phyloP scores from a whole-genome alignment of 805 yeast species.

The Deakozyma indianensis region DNA sequence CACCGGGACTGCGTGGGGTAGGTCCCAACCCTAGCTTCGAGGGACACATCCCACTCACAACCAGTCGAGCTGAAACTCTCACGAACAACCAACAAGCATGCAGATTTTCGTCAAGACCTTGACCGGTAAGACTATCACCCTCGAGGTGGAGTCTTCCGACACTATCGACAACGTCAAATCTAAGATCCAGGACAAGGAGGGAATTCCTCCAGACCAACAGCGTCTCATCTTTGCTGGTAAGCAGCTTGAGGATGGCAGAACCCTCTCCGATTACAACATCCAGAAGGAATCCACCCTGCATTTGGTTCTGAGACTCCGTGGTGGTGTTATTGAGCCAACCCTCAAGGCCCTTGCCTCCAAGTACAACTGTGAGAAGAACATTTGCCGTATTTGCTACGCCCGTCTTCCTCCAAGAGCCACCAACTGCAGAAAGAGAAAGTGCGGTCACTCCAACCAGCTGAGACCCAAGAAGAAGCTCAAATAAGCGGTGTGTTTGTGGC shows the following conservation, averaged over 20 bases:
- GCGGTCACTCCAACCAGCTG: conserved; percentile 99
- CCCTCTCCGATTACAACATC: conserved; percentile 98
- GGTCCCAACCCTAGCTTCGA: conserved; percentile 1
- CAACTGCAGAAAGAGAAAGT: conserved; percentile 99
- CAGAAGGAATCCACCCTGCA: conserved; percentile 98
- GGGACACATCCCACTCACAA: too few species aligned
- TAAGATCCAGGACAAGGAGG: conserved; percentile 98
- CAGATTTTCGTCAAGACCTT: conserved; percentile 96
- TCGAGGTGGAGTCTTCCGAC: conserved; percentile 97
- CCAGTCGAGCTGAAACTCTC: too few species aligned
- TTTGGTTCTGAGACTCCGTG: conserved; percentile 93
- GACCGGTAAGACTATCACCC: conserved; percentile 97
- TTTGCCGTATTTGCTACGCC: conserved; percentile 99
- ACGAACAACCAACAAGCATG: conserved; percentile 13
- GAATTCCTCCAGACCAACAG: conserved; percentile 99
- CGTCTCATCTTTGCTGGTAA: conserved; percentile 99
- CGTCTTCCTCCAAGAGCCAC: conserved; percentile 99
- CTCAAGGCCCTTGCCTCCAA: conserved; percentile 97
- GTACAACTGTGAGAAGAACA: conserved; percentile 98
- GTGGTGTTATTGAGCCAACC: conserved; percentile 99
- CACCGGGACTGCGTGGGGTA: too few species aligned
- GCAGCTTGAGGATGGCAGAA: conserved; percentile 99
- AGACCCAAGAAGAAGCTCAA: conserved; percentile 99
- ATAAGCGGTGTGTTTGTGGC: conserved; percentile 51
- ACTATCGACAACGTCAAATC: conserved; percentile 98